These are phyloP conservation scores for Russula brevipes DNA, from an alignment of 768 basidiomycete genomes.

Conservation along the genomic window DNA sequence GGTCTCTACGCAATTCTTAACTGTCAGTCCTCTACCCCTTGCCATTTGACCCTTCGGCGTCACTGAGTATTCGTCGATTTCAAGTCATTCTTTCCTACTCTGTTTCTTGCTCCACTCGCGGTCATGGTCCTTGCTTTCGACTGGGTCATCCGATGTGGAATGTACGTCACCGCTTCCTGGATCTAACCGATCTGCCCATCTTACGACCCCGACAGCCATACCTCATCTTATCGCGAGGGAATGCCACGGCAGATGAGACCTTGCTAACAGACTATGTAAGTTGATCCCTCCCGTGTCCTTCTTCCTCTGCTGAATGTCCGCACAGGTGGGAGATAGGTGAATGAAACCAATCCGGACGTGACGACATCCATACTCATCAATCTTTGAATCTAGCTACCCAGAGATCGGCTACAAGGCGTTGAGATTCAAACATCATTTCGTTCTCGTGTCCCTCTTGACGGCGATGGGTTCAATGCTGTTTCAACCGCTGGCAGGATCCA, in stretches of 20 bases:
- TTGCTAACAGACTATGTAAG: slow-evolving; percentile 64
- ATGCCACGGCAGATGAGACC: slow-evolving; percentile 50
- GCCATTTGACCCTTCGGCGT: neutral
- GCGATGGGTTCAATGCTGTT: slow-evolving; percentile 44
- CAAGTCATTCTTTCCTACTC: slow-evolving; percentile 56
- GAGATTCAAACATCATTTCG: slow-evolving; percentile 48
- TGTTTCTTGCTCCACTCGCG: slow-evolving; percentile 46
- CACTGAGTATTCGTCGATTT: neutral
- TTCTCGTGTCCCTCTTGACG: slow-evolving; percentile 49
- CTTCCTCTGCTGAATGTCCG: neutral
- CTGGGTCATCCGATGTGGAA: slow-evolving; percentile 55
- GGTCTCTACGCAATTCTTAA: slow-evolving; percentile 43
- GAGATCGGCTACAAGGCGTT: slow-evolving; percentile 35
- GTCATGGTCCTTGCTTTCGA: slow-evolving; percentile 49
- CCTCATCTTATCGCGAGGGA: slow-evolving; percentile 49
- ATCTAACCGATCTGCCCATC: neutral
- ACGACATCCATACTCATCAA: neutral
- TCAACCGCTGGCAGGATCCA: slow-evolving; percentile 50
- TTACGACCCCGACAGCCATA: slow-evolving; percentile 47
- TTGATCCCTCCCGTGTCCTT: neutral
- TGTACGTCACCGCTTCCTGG: slow-evolving; percentile 34
- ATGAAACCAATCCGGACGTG: neutral
- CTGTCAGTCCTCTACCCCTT: slow-evolving; percentile 34
- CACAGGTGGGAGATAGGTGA: slow-evolving; percentile 18
- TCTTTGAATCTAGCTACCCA: slow-evolving; percentile 1